Percentiles rank a stretch among this genome's conserved stretches.
phyloP scores from a whole-genome alignment of 495 filamentous ascomycete genomes.

The Choiromyces venosus region DNA sequence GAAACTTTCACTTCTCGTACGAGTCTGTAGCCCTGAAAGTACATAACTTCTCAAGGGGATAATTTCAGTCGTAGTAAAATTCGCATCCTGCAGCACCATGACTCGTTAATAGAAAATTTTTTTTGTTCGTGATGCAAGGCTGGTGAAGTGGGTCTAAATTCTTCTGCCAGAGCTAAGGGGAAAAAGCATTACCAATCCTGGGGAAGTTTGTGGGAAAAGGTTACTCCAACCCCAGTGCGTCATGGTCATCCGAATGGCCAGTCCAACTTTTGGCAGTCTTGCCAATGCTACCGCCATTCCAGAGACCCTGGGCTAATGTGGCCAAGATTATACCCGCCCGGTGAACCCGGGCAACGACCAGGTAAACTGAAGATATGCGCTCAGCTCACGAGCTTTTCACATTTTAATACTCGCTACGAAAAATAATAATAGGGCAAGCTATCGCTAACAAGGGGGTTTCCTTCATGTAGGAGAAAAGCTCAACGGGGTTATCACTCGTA shows the following conservation, averaged over 20 bases:
- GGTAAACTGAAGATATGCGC: too few relatives aligned
- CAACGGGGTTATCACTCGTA: too few relatives aligned
- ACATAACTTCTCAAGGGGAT: background rate
- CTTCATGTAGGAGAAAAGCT: too few relatives aligned
- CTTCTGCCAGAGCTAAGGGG: too few relatives aligned
- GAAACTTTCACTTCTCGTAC: background rate
- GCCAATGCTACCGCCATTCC: background rate
- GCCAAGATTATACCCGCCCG: background rate
- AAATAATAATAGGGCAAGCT: too few relatives aligned
- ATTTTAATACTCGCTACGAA: too few relatives aligned
- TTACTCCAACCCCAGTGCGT: background rate
- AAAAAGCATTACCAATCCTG: background rate
- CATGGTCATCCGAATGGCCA: background rate
- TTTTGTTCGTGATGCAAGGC: too few relatives aligned
- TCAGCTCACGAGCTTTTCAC: too few relatives aligned
- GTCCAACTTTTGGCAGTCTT: background rate
- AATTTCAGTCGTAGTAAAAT: background rate
- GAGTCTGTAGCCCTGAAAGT: background rate
- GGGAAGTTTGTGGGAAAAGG: background rate
- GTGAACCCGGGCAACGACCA: background rate
- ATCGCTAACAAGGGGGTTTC: too few relatives aligned
- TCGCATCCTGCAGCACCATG: background rate
- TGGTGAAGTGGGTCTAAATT: background rate
- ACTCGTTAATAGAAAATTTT: background rate
- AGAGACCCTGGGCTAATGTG: background rate